Conservation (phyloP, 352 stramenopile species). For the Peronospora belbahrii region DNA sequence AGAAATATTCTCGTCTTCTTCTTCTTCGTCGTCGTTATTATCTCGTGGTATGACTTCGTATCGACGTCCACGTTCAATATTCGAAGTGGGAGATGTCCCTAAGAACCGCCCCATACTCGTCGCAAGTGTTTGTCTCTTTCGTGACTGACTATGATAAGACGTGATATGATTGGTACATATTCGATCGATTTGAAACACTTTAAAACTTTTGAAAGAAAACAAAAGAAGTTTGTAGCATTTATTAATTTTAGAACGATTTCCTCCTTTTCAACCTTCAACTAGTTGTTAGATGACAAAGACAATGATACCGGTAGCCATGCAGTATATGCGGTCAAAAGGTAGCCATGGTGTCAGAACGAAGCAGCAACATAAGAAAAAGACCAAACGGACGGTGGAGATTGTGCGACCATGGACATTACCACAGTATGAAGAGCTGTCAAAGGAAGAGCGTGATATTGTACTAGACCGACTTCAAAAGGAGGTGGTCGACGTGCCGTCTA, state of each 20-base stretch:
- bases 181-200: too few species aligned
- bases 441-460: conserved; percentile 75
- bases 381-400: conserved; percentile 7
- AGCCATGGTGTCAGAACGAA: background rate
- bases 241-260: too few species aligned
- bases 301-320: conserved; percentile 15
- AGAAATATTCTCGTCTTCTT: too few species aligned
- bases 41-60: conserved; percentile 50
- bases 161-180: conserved; percentile 12
- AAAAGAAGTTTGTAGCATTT: too few species aligned
- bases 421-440: conserved; percentile 55
- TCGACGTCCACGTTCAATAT: conserved; percentile 33
- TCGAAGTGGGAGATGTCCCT: conserved; percentile 26
- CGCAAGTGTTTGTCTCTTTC: background rate
- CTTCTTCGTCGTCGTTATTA: conserved; percentile 33
- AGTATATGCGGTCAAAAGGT: conserved; percentile 17
- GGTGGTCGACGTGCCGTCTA: conserved; percentile 21
- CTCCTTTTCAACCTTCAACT: too few species aligned
- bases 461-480: conserved; percentile 67
- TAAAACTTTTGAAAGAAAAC: too few species aligned
- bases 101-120: conserved; percentile 54
- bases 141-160: conserved; percentile 13
- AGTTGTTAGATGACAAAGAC: conserved; percentile 15
- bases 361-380: conserved; percentile 19
- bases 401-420: conserved; percentile 35